Evolutionary conservation across 2,329 filamentous ascomycete species (phyloP).

Genomic region (Trichoderma aggressivum): DNA sequence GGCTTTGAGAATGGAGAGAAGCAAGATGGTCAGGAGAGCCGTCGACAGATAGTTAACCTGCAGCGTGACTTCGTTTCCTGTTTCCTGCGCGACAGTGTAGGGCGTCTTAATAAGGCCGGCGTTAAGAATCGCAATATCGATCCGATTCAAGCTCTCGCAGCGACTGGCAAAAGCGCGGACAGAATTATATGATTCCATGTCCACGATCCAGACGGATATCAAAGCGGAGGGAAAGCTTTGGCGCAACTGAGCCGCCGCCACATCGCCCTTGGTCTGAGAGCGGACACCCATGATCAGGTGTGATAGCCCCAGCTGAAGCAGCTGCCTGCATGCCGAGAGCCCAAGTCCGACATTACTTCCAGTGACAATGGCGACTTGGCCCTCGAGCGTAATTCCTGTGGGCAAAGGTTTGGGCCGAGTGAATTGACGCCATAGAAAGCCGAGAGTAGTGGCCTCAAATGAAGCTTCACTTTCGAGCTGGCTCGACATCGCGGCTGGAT

Average conservation of each 20-base stretch:
- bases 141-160: not conserved
- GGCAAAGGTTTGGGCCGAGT: not conserved
- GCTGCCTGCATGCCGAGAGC: conserved; percentile 33
- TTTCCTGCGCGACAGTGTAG: not conserved
- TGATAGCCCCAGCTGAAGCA: conserved; percentile 30
- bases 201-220: conserved; percentile 9
- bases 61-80: not conserved
- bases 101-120: not conserved
- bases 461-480: not conserved
- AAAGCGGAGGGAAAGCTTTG: conserved; percentile 25
- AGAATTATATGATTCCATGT: not conserved
- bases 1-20: not conserved
- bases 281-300: conserved; percentile 37
- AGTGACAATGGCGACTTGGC: conserved; percentile 31
- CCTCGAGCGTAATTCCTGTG: not conserved
- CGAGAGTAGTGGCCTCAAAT: not conserved
- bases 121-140: not conserved
- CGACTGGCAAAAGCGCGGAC: not conserved
- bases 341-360: conserved; percentile 37
- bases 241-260: conserved; percentile 25
- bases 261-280: conserved; percentile 29
- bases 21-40: not conserved
- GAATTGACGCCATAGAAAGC: not conserved
- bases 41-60: conserved; percentile 10
- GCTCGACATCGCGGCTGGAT: not conserved